Base-by-base conservation (phyloP, 2,329 filamentous ascomycete species). In the Neonectria sp. region DNA sequence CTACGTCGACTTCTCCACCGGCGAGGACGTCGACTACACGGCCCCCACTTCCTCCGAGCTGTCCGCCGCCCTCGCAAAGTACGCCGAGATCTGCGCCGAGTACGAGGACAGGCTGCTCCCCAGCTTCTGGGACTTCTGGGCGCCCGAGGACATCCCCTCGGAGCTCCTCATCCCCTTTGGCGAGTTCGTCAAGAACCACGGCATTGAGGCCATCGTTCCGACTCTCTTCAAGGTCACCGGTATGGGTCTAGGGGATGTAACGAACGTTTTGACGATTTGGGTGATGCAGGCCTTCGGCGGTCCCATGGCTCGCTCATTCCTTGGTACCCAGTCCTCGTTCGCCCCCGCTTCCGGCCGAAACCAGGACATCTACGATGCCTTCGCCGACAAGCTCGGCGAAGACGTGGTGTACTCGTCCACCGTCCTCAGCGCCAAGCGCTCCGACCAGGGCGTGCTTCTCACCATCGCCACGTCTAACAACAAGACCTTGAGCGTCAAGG, bases 171-270 rank as follows among this genome's bases (percentile, higher is more conserved):
- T 86, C 4, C 80, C 84, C 2, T 88, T 85, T 63, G 80, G 82
- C 21, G 79, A 85, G 4, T 87, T 87, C 62, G 77, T 84, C 13
- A 73, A 78, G 37, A 87, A 88, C 73, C 82, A 87, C 73, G 73
- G 78, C n/a, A 74, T 89, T 6, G 73, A 79, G 24, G 82, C 79
- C 31, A 76, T 82, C 3, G 78, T 86, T 1, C 79, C 77, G n/a
- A 76, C 79, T 8, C 78, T 86, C 17, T 84, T 80, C 67, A 70
- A 72, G 15, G 81, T 81, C 62, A 79, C 80, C 1, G 80, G 81
- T 25, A 80, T 85, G 56, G 86, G 84, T 3, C 70, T 84, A 2
- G 84, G 82, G 1, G 81, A 86, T 58, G 76, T 85, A n/a, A 73
- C 83, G 6, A 77, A 79, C 4, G 69, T 79, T 12, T 79, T 82